Evolutionary conservation across 202 grass and related monocot genomes (phyloP).

Genomic region (Saccharum hybrid): DNA sequence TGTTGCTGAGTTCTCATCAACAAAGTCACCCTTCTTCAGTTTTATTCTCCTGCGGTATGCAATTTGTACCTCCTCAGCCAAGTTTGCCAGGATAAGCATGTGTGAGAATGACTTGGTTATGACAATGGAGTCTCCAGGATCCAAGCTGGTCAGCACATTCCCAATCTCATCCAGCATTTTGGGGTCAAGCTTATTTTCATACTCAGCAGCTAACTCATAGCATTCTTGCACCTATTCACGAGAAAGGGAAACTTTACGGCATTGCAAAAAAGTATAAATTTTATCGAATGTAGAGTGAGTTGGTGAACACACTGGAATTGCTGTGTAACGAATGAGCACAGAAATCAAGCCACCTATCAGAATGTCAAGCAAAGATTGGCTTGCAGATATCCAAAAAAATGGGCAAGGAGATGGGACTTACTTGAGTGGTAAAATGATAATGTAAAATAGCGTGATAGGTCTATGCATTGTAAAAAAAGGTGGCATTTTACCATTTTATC

Average conservation of each 20-base stretch:
- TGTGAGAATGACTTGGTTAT: constrained; percentile 90
- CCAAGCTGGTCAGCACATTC: constrained; percentile 69
- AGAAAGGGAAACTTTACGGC: constrained; percentile 22
- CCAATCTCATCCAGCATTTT: constrained; percentile 78
- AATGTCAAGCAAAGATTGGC: background rate
- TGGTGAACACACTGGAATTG: background rate
- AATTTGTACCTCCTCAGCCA: constrained; percentile 98
- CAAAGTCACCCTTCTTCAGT: constrained; percentile 90
- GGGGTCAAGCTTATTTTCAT: constrained; percentile 70
- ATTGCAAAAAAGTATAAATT: background rate
- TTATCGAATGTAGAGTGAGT: background rate
- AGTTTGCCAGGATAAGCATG: constrained; percentile 96
- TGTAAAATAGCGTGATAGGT: too few relatives aligned
- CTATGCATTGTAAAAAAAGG: background rate
- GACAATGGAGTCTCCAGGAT: constrained; percentile 85
- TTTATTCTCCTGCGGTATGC: constrained; percentile 80
- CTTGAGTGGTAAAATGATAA: background rate
- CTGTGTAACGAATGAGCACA: background rate
- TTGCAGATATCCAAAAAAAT: background rate
- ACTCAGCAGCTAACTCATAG: constrained; percentile 91
- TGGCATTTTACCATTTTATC: background rate
- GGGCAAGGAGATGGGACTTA: background rate
- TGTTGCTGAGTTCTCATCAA: constrained; percentile 79
- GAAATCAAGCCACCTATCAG: background rate
- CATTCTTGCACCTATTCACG: constrained; percentile 86